Base-by-base conservation (phyloP, 306 rosid species). In the Chamaecrista fasciculata region DNA sequence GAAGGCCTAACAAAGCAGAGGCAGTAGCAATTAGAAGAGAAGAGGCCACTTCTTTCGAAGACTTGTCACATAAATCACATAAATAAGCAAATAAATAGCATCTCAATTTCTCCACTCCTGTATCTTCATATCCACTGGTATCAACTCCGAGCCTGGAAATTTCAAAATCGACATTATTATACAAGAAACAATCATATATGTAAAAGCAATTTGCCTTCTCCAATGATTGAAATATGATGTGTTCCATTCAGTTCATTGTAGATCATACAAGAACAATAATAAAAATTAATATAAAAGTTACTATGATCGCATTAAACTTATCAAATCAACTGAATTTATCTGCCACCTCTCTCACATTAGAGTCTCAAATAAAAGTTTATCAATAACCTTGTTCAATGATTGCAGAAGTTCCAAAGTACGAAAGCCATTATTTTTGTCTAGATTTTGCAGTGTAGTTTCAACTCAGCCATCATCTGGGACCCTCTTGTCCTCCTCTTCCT, bases 101-200 rank as follows among this genome's bases (percentile, higher is more conserved):
- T 76, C 96, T 84, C 83, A 90, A 76, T 31, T 58, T 80, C 67
- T 76, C 76, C 31, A 93, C 84, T 48, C 82, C 86, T 51, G n/a
- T 66, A 40, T 87, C 96, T 67, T 83, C 95, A 53, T 72, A 85
- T 74, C 98, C 96, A 74, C 67, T 78, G 40, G 81, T 64, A 79
- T 76, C 81, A 64, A 90, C 82, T 66, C 96, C 96, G 48, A 77
- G 78, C 87, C 98, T 93, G 83, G 73, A 81, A 69, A 73, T 66
- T 23, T 36, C 12, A 74, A 40, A 43, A 58, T 19, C 56, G 29
- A 66, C 26, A 72, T 42, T 24, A 16, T 61, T 56, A 70, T 16
- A 46, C 59, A 52, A 39, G 39, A 36, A 78, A 63, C 18, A 40
- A 46, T 10, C 11, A 52, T 12, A 50, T 14, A 24, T 49, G n/a